phyloP scores from a whole-genome alignment of 148 eudicot species.

The Suaeda aralocaspica region DNA sequence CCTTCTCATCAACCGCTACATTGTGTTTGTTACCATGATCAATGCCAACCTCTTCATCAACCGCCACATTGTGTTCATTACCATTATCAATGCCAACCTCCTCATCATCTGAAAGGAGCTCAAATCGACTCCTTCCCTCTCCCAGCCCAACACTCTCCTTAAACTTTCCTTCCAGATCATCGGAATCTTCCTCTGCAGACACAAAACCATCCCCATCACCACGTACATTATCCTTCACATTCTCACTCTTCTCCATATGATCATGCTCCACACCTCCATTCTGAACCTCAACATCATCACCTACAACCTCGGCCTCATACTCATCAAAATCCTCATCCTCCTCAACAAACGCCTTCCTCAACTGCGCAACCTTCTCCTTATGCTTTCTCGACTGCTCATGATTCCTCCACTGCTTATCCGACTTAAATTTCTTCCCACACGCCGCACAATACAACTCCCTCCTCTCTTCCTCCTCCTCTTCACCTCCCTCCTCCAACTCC shows the following conservation, averaged over 20 bases:
- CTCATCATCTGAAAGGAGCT: constrained; percentile 41
- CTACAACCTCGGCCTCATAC: constrained; percentile 25
- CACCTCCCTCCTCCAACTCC: constrained; percentile 33
- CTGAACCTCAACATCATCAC: constrained; percentile 24
- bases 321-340: constrained; percentile 44
- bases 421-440: constrained; percentile 94
- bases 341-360: constrained; percentile 58
- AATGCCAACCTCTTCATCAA: constrained; percentile 37
- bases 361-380: constrained; percentile 83
- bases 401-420: constrained; percentile 96
- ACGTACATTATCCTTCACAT: too few relatives aligned
- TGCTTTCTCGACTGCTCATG: constrained; percentile 97
- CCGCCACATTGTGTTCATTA: constrained; percentile 30
- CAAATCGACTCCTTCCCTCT: constrained; percentile 33
- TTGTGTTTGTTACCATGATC: constrained; percentile 23
- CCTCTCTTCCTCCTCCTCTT: constrained; percentile 43
- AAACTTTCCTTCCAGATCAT: constrained; percentile 48
- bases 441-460: constrained; percentile 82
- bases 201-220: constrained; percentile 22
- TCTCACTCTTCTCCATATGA: constrained; percentile 23
- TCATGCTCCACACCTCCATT: constrained; percentile 17
- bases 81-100: constrained; percentile 31
- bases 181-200: constrained; percentile 36
- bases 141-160: constrained; percentile 30
- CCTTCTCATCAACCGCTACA: constrained; percentile 43